Conservation (phyloP, 805 yeast species). For the Candida yuanshanica region DNA sequence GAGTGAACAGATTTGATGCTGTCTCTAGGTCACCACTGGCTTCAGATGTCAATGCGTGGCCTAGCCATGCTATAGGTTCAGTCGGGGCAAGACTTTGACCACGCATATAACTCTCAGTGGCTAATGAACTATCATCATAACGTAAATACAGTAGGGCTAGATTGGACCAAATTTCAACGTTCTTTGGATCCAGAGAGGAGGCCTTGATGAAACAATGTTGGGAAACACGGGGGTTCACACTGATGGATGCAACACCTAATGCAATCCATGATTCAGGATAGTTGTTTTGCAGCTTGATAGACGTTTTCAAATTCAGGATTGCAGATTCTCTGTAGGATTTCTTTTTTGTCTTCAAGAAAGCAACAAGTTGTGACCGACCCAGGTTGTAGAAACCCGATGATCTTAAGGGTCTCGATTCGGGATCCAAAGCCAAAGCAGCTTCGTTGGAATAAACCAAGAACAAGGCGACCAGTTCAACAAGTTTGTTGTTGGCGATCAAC, state of each 20-base stretch:
- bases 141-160: slow-evolving; percentile 72
- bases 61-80: slow-evolving; percentile 73
- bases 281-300: slow-evolving; percentile 66
- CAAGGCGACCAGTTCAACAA: slow-evolving; percentile 31
- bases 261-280: slow-evolving; percentile 77
- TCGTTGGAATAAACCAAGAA: slow-evolving; percentile 42
- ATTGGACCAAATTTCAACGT: slow-evolving; percentile 71
- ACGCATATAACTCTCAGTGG: slow-evolving; percentile 63
- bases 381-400: slow-evolving; percentile 62
- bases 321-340: slow-evolving; percentile 42
- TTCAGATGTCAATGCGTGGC: slow-evolving; percentile 64
- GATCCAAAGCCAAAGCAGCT: slow-evolving; percentile 36
- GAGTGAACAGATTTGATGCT: slow-evolving; percentile 63
- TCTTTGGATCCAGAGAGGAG: slow-evolving; percentile 58
- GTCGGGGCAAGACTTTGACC: slow-evolving; percentile 83
- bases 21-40: slow-evolving; percentile 41
- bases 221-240: slow-evolving; percentile 61
- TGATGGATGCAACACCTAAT: slow-evolving; percentile 69
- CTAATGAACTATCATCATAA: slow-evolving; percentile 63
- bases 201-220: slow-evolving; percentile 95
- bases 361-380: slow-evolving; percentile 57
- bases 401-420: slow-evolving; percentile 42
- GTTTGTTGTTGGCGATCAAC: slow-evolving; percentile 19
- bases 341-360: slow-evolving; percentile 29
- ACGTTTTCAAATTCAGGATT: slow-evolving; percentile 51